Base-by-base conservation (phyloP, 1,139 yeast species). In the Chernovozyma aurita region DNA sequence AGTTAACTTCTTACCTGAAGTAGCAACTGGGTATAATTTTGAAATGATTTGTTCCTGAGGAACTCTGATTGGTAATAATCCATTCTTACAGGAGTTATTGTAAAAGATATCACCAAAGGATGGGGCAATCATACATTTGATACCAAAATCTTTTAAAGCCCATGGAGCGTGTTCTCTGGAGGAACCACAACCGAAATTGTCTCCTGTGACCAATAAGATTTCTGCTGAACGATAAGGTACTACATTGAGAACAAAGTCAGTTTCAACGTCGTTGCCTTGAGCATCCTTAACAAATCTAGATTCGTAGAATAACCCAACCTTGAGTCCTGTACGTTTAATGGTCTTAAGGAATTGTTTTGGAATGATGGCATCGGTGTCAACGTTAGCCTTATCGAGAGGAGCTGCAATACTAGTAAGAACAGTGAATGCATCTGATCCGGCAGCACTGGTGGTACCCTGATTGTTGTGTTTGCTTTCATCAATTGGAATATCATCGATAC, bases 81-180 rank as follows among this genome's bases (percentile, higher is more conserved):
- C 97, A 63, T 92, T 92, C 70, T 92, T 92, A 72, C 85, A 85
- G 35, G 97, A 88, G 70, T 92, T 92, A 70, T 85, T 92, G 78
- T 86, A 90, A 73, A 92, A 92, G 52, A 92, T 92, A 63, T 92
- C 98, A 59, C 98, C 98, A 53, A 90, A 92, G 1, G 97, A 87
- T 42, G 97, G 97, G 4, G 98, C 97, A 63, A 92, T 88, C 57
- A 92, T 85, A 45, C 92, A 84, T 61, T 85, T 82, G 61, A 92
- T 88, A 59, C 98, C 98, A 54, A 92, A 92, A 65, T 92, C 98
- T 54, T 87, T 90, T 48, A 92, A 75, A 3, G 98, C 98, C 98
- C 98, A 92, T 41, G 98, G 97, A 18, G 98, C 98, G 55, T 92
- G 98, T 63, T 92, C 98, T 74, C 98, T 86, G 4, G 97, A 88